phyloP scores from a whole-genome alignment of 2,329 filamentous ascomycete genomes.

The Apiospora hydei region DNA sequence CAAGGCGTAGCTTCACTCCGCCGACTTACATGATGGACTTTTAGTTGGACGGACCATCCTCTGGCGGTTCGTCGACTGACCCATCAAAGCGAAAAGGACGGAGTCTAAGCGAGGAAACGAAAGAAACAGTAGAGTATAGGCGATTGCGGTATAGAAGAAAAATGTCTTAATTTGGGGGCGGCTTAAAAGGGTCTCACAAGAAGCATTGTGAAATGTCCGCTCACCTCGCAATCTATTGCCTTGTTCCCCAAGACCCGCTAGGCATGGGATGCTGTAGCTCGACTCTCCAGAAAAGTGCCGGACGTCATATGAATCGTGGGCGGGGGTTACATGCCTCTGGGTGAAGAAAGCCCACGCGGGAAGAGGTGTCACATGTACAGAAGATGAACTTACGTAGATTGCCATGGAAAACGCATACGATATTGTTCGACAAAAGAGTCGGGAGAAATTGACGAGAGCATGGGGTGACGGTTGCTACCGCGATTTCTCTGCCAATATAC shows the following conservation, averaged over 20 bases:
- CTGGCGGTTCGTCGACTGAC: neutral
- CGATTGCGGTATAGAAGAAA: neutral
- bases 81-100: neutral
- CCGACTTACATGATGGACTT: neutral
- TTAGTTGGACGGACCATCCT: neutral
- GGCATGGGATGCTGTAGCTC: neutral
- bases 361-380: too few relatives aligned
- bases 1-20: neutral
- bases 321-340: too few relatives aligned
- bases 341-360: too few relatives aligned
- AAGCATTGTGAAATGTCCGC: neutral
- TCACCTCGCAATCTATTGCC: neutral
- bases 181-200: neutral
- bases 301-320: too few relatives aligned
- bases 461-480: too few relatives aligned
- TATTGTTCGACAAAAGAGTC: too few relatives aligned
- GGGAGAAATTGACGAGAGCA: too few relatives aligned
- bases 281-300: too few relatives aligned
- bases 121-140: neutral
- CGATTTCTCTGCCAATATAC: too few relatives aligned
- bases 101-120: neutral
- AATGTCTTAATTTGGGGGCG: neutral
- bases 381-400: too few relatives aligned
- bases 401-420: too few relatives aligned
- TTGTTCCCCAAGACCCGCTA: neutral